Percentiles rank a stretch among this genome's conserved stretches.
These are phyloP conservation scores for Cyclostephanos tholiformis DNA, from an alignment of 108 stramenopile species.

Conservation along the genomic window DNA sequence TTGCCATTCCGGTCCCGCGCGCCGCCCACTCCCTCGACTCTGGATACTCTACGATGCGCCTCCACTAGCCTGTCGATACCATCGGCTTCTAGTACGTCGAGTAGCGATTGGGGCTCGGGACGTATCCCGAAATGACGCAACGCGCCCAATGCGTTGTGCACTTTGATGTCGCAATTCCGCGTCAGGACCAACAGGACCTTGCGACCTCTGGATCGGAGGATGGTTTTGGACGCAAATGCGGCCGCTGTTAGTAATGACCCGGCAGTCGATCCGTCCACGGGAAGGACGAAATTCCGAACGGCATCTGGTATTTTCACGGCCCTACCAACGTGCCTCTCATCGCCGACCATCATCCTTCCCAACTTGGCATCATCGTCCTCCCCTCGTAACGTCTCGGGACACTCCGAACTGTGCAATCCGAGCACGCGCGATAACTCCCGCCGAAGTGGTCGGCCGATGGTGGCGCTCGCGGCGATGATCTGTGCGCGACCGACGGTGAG, in stretches of 20 bases:
- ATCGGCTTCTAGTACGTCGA: slow-evolving; percentile 78
- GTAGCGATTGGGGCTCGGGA: slow-evolving; percentile 73
- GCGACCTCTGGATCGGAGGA: slow-evolving; percentile 30
- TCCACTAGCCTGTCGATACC: slow-evolving; percentile 80
- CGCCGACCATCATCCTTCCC: slow-evolving; percentile 30
- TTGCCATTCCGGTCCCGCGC: slow-evolving; percentile 27
- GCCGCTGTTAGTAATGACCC: slow-evolving; percentile 79
- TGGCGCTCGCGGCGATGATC: slow-evolving; percentile 91
- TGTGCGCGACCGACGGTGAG: slow-evolving; percentile 71
- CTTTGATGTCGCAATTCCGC: slow-evolving; percentile 69
- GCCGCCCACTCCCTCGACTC: slow-evolving; percentile 73
- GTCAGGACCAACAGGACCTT: slow-evolving; percentile 78
- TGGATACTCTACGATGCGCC: slow-evolving; percentile 74
- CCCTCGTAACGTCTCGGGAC: slow-evolving; percentile 71
- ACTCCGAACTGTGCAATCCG: slow-evolving; percentile 78
- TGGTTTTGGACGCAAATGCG: slow-evolving; percentile 58
- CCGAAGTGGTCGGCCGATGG: slow-evolving; percentile 90
- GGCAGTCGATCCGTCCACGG: slow-evolving; percentile 60
- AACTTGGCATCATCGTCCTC: slow-evolving; percentile 37
- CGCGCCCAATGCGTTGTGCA: slow-evolving; percentile 83
- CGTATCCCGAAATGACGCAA: slow-evolving; percentile 76
- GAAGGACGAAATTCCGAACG: slow-evolving; percentile 70
- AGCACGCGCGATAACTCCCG: slow-evolving; percentile 87
- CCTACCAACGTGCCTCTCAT: slow-evolving; percentile 57
- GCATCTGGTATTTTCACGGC: slow-evolving; percentile 83